Evolutionary conservation across 257 asterid species (phyloP), one percentile per base, ranked within the genome.

Genomic region (Anisodus tanguticus): DNA sequence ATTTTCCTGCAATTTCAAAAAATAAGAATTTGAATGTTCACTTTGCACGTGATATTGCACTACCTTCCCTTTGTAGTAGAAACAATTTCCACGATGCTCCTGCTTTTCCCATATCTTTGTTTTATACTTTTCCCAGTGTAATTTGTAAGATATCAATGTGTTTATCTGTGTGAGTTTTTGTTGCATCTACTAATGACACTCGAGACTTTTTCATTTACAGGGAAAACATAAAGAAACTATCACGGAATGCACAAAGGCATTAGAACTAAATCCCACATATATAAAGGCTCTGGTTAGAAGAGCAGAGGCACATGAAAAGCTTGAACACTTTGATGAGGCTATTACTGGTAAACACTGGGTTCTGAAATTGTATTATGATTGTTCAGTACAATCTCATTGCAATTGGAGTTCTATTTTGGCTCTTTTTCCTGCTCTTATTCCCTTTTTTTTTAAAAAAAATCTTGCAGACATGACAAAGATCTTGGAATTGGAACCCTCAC

Each of bases 261-360:
- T 94, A 78, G 97, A 96, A 85, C 92, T 96, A 87, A 94, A 96
- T 87, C 93, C 98, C 49, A 85, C 89, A 1, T 96, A 94, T 91
- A 22, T 90, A 82, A 96, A 94, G 84, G 98, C 93, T 80, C 88
- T 94, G 86, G 68, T 92, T 72, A 92, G 98, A 92, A 94, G 99
- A 89, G 99, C 87, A 79, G 99, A 94, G 89, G 98, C 99, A 8
- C 93, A 86, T 70, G 98, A 94, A 89, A 96, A 91, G 86, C 94
- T 96, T 81, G 99, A 92, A 86, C 93, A 93, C 53, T 96, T 88
- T 81, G 99, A 96, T 11, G 98, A 93, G 88, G 89, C 98, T 19
- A 92, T 96, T 82, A 87, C 94, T 62, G 99, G 99, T 96, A 92
- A 88, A 58, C 68, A 82, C 16, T 4, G 47, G 4, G 17, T 79